Evolutionary conservation across 2,329 filamentous ascomycete genomes (phyloP), one percentile per base, ranked within the genome.

Genomic region (Hymenoscyphus fraxineus): DNA sequence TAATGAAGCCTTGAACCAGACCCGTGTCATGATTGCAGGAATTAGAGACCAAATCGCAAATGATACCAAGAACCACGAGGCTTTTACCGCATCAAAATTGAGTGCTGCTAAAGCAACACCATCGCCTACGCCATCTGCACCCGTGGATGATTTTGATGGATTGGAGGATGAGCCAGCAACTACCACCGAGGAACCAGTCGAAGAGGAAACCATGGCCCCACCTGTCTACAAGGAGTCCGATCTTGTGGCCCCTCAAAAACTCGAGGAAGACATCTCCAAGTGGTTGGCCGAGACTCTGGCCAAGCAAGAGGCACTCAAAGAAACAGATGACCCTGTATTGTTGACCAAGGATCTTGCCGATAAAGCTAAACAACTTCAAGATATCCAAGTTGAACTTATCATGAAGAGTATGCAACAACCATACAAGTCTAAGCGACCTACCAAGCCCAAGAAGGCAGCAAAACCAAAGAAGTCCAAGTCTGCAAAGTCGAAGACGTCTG

Each of bases 201-300:
- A 76, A 22, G 70, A 79, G 76, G 57, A 77, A 78, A 84, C 85
- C 0, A 83, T 86, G 19, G 78, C 84, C 31, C 85, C 88, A 54
- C 85, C 89, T 19, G 79, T 90, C 44, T 96, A 96, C 79, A 88
- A 83, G 0, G 79, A 86, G 9, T 85, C 89, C 38, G 93, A 98
- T 72, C 80, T 97, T 39, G 81, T 83, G 54, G 80, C 82, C 58
- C 80, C 95, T 31, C 83, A 88, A 60, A 81, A 84, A 12, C 79
- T 87, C 19, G 85, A 88, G 72, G 83, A 86, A 35, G 82, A 85
- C 15, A 85, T 88, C 19, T 79, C 83, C 16, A 80, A 83, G 22
- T 99, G 94, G 94, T 82, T 99, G 22, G 84, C 87, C 39, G 84
- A 89, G 68, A 89, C 90, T 74, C 78, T 91, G 58, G 80, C 82